These are phyloP conservation scores for Candida montana DNA, from an alignment of 805 yeast genomes.

Conservation along the genomic window DNA sequence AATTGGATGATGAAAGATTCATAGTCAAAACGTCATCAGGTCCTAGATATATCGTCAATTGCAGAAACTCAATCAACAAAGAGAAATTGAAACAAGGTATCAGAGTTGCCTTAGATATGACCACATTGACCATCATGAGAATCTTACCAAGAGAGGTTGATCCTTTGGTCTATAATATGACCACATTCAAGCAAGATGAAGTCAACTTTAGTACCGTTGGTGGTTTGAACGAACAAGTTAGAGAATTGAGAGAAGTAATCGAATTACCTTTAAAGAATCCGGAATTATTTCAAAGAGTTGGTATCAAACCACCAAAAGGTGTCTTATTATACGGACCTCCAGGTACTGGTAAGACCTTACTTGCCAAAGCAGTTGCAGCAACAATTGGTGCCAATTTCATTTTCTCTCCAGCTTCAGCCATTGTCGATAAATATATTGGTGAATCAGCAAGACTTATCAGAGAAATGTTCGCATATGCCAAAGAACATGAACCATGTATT, in stretches of 20 bases:
- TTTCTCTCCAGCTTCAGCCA: slow-evolving; percentile 97
- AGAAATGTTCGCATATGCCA: slow-evolving; percentile 97
- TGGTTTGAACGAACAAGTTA: slow-evolving; percentile 91
- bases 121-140: slow-evolving; percentile 96
- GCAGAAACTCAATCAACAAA: slow-evolving; percentile 86
- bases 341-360: slow-evolving; percentile 93
- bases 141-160: slow-evolving; percentile 96
- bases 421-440: slow-evolving; percentile 96
- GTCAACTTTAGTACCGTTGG: slow-evolving; percentile 93
- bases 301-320: slow-evolving; percentile 98
- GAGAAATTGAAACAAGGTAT: slow-evolving; percentile 85
- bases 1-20: slow-evolving; percentile 87
- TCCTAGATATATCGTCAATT: slow-evolving; percentile 96
- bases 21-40: slow-evolving; percentile 97
- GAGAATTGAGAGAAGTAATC: slow-evolving; percentile 95
- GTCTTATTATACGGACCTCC: slow-evolving; percentile 97
- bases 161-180: slow-evolving; percentile 97
- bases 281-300: slow-evolving; percentile 90
- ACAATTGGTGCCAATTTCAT: slow-evolving; percentile 97
- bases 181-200: slow-evolving; percentile 96
- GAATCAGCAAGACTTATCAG: slow-evolving; percentile 94
- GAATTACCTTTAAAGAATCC: slow-evolving; percentile 97
- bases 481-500: slow-evolving; percentile 96
- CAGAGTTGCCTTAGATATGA: slow-evolving; percentile 95
- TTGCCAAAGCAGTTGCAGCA: slow-evolving; percentile 98